Evolutionary conservation across 805 yeast species (phyloP), one percentile per base, ranked within the genome.

Genomic region (Candida sanyiensis): DNA sequence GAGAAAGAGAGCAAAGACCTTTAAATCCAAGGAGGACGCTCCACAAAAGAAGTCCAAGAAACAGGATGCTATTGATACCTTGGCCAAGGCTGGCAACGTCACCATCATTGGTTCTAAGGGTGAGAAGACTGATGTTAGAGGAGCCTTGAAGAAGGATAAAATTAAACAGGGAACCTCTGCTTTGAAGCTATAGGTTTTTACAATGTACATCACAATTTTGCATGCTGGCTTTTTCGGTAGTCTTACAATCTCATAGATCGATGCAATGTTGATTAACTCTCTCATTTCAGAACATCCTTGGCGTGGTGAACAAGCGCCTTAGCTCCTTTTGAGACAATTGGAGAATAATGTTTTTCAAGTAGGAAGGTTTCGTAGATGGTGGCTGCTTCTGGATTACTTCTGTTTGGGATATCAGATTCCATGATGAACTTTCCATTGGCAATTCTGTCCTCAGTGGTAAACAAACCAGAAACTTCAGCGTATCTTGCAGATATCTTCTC

Each of bases 301-400:
- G 49, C 36, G 24, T 44, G 45, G 7, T 34, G 26, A 22, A 66
- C 43, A 35, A 75, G 42, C 5, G 70, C 47, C 43, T 61, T 69
- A 3, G 70, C 74, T 12, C 87, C 89, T 50, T 80, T 81, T 17
- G 79, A 71, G n/a, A 89, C 85, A 41, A 73, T 62, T 3, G 95
- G 95, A 44, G 87, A 75, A 56, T 85, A 93, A 60, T 93, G 97
- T 45, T 78, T 75, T 41, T 80, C 82, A 40, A 93, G 64, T 28
- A 90, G 61, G 6, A 80, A 80, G 37, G 79, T 76, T 55, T 93
- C 98, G 95, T 96, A 93, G 25, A 90, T 62, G 0, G 88, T 82
- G 2, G 97, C 94, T 13, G 90, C 93, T 30, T 82, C 90, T 2
- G 95, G 74, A 54, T 93, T 89, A 49, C 84, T 67, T 56, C 90